Conservation (phyloP, 1,139 yeast species). For the Nakaseomyces uthaithaninus region DNA sequence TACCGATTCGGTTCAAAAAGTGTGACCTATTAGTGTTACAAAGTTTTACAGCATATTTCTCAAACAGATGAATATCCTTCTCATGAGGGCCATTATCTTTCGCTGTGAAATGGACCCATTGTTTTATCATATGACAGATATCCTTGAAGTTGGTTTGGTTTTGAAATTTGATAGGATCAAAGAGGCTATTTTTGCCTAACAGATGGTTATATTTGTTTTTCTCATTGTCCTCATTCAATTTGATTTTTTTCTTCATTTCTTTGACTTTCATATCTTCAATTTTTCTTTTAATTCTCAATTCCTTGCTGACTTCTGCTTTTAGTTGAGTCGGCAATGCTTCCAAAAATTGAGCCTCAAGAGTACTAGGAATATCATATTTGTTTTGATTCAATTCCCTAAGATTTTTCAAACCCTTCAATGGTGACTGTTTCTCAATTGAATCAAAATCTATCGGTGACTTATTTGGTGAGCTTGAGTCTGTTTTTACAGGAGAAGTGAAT, state of each 20-base stretch:
- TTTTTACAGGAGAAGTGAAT: neutral
- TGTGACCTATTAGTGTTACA: constrained; percentile 21
- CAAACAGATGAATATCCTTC: constrained; percentile 44
- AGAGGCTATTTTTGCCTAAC: constrained; percentile 24
- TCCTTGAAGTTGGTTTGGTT: constrained; percentile 32
- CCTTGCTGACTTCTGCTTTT: constrained; percentile 27
- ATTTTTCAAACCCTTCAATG: constrained; percentile 1
- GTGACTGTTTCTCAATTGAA: constrained; percentile 1
- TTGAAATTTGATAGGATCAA: constrained; percentile 36
- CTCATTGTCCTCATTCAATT: constrained; percentile 31
- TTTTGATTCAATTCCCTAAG: neutral
- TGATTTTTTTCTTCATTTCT: constrained; percentile 19
- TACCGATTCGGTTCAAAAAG: constrained; percentile 19
- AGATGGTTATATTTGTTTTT: constrained; percentile 15
- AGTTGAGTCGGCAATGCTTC: constrained; percentile 27
- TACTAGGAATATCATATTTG: constrained; percentile 10
- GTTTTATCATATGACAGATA: constrained; percentile 34
- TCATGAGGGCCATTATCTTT: constrained; percentile 47
- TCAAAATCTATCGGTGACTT: constrained; percentile 4
- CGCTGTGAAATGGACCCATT: constrained; percentile 45
- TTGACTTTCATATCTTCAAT: constrained; percentile 27
- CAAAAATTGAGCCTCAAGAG: constrained; percentile 24
- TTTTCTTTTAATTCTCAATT: constrained; percentile 32
- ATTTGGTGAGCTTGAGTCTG: constrained; percentile 7
- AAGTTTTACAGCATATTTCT: constrained; percentile 25